These are phyloP conservation scores for Lactarius evosmus DNA, from an alignment of 768 basidiomycete genomes.

Conservation along the genomic window DNA sequence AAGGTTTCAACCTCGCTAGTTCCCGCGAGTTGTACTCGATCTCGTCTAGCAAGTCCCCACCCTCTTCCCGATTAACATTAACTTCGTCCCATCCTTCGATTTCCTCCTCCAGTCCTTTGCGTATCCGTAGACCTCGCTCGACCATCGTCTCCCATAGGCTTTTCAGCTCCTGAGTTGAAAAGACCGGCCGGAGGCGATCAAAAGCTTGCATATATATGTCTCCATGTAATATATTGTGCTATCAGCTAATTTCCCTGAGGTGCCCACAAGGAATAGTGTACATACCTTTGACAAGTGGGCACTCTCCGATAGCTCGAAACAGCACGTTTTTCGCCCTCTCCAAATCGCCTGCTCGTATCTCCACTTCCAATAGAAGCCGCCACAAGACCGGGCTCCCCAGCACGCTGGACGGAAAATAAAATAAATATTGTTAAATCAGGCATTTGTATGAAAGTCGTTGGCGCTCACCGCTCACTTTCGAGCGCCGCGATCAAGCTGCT, in stretches of 20 bases:
- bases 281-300: conserved; percentile 71
- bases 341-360: conserved; percentile 59
- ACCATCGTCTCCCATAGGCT: conserved; percentile 70
- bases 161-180: conserved; percentile 56
- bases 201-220: conserved; percentile 79
- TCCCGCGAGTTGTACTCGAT: conserved; percentile 60
- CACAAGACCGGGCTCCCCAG: conserved; percentile 63
- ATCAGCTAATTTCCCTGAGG: conserved; percentile 21
- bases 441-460: not conserved
- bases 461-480: conserved; percentile 61
- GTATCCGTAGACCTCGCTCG: conserved; percentile 66
- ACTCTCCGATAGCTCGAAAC: conserved; percentile 72
- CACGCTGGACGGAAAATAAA: conserved; percentile 50
- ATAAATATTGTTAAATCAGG: conserved; percentile 6
- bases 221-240: conserved; percentile 32
- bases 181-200: conserved; percentile 61
- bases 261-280: conserved; percentile 7
- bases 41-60: conserved; percentile 41
- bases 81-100: conserved; percentile 46
- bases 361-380: conserved; percentile 73
- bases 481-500: conserved; percentile 59
- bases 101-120: conserved; percentile 57
- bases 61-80: conserved; percentile 21
- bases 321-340: conserved; percentile 66
- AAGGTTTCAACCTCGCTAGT: conserved; percentile 60